Percentiles rank a stretch among this genome's conserved stretches.
phyloP scores from a whole-genome alignment of 2,329 filamentous ascomycete species.

The Colletotrichum spaethianum region DNA sequence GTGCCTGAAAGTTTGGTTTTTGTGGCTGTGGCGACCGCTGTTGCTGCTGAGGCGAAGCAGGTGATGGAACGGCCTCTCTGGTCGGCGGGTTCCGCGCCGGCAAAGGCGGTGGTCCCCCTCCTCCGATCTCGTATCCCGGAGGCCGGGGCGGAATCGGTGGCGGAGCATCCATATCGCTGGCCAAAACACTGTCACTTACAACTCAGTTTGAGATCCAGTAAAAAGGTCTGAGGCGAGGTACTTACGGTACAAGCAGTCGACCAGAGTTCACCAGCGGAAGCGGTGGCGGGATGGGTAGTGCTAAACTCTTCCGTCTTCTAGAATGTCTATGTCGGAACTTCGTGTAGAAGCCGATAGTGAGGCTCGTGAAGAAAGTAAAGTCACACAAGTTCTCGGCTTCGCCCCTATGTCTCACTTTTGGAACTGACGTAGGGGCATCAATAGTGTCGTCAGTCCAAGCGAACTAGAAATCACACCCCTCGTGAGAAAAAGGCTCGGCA shows the following conservation, averaged over 20 bases:
- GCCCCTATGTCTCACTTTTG: neutral
- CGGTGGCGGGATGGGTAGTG: neutral
- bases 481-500: neutral
- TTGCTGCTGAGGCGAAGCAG: conserved; percentile 1
- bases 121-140: conserved; percentile 10
- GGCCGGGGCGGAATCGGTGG: conserved; percentile 21
- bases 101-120: neutral
- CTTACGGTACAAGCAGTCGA: neutral
- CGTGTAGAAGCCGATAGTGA: neutral
- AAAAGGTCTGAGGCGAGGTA: neutral
- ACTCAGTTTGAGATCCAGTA: neutral
- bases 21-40: too few relatives aligned
- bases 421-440: neutral
- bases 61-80: neutral
- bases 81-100: neutral
- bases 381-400: neutral
- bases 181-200: neutral
- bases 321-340: neutral
- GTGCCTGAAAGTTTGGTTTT: neutral
- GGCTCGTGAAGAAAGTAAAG: neutral
- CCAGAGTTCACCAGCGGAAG: neutral
- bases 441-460: neutral
- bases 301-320: neutral
- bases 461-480: neutral
- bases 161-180: neutral